Evolutionary conservation across 352 stramenopile genomes (phyloP).

Genomic region (Globisporangium radiosum): DNA sequence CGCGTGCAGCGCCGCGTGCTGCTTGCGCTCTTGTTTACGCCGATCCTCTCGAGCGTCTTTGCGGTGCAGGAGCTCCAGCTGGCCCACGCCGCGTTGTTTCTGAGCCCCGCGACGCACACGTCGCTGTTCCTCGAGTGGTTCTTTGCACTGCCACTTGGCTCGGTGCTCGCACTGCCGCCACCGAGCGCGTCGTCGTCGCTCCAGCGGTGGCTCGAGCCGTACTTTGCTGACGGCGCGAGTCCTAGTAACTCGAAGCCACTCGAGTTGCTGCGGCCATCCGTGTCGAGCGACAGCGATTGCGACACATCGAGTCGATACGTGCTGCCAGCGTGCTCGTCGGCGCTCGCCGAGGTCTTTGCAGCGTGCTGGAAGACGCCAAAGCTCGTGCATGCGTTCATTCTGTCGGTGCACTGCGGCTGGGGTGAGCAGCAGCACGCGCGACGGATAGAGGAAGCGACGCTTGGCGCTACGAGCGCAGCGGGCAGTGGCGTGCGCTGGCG

Average conservation of each 20-base stretch:
- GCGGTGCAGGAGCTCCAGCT: conserved; percentile 64
- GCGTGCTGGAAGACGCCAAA: conserved; percentile 54
- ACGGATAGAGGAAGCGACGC: conserved; percentile 59
- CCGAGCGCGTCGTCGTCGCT: conserved; percentile 67
- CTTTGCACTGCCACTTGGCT: conserved; percentile 59
- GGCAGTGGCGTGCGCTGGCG: conserved; percentile 58
- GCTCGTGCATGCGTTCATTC: conserved; percentile 67
- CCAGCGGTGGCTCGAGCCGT: conserved; percentile 68
- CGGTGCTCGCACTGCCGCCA: conserved; percentile 47
- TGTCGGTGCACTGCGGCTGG: conserved; percentile 61
- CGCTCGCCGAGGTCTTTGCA: conserved; percentile 43
- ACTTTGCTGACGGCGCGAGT: conserved; percentile 24
- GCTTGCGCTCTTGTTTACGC: conserved; percentile 63
- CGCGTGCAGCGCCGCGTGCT: conserved; percentile 28
- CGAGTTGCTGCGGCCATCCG: conserved; percentile 3
- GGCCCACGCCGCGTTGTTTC: conserved; percentile 54
- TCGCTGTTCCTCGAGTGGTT: conserved; percentile 79
- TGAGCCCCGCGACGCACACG: conserved; percentile 39
- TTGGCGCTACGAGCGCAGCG: conserved; percentile 55
- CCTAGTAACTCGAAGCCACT: neutral
- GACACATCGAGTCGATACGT: conserved; percentile 5
- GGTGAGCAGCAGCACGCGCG: conserved; percentile 61
- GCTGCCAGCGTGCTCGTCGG: conserved; percentile 28
- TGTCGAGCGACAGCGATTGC: neutral
- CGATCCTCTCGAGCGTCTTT: conserved; percentile 73